Evolutionary conservation across 2,329 filamentous ascomycete species (phyloP), one percentile per base, ranked within the genome.

Genomic region (Kalmusia sp.): DNA sequence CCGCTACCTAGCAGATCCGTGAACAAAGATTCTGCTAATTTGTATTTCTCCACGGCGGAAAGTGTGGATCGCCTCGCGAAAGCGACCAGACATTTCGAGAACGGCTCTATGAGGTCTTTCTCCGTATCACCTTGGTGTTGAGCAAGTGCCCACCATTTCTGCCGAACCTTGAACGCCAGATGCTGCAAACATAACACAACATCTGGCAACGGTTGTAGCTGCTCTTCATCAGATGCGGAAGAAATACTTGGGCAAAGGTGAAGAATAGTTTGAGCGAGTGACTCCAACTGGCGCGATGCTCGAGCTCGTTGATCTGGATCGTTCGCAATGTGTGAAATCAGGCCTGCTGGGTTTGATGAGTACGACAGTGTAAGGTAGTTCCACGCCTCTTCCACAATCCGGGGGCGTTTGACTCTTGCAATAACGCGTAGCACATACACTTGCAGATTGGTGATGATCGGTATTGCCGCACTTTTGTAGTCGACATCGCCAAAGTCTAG

Each of bases 211-310:
- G 87, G 79, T 54, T 81, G 84, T 6, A 86, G 70, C 22, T 81
- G 79, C 7, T 79, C 72, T 54, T 88, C 83, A 63, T 93, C 90
- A 34, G 87, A 84, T 8, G 84, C 82, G 43, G 78, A 77, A 2
- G 88, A 85, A n/a, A 89, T 78, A 62, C 84, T 88, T 1, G 90
- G 89, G 24, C 87, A 84, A 1, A 92, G 73, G 0, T 85, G 83
- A 1, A 92, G 76, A 0, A 92, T 75, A 2, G 80, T 80, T 59
- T 90, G 87, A 0, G 87, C 86, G 1, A 92, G 67, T 0, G 80
- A 81, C 44, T 91, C 88, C 15, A 93, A 75, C 57, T 91, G 88
- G 3, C 84, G 85, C 8, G 84, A 80, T 15, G 81, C 78, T 66
- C 90, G 92, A 6, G 77, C 74, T 9, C 65, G 65, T 24, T 77